A percentile compares a stretch with the other conserved stretches of the same genome.
Evolutionary conservation across 2,329 filamentous ascomycete genomes (phyloP).

Genomic region (Arthroderma uncinatum): DNA sequence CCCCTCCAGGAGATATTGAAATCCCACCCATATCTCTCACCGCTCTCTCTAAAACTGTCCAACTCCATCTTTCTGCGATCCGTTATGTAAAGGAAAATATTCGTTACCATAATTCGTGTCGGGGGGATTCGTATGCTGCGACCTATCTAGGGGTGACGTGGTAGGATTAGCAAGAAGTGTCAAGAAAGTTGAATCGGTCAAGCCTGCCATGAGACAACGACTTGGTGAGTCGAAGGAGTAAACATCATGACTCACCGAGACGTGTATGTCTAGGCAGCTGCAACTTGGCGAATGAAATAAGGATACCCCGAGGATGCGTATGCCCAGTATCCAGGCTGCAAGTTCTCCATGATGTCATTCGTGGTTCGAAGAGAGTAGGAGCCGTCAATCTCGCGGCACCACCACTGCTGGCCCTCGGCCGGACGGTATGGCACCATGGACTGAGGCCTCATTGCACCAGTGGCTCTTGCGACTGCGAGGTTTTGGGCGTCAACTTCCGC

Average conservation of each 20-base stretch:
- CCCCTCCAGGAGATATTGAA: neutral
- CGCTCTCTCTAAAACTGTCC: neutral
- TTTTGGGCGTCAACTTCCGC: conserved; percentile 24
- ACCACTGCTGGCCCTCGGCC: conserved; percentile 23
- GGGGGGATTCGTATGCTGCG: neutral
- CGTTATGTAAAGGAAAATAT: neutral
- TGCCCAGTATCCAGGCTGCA: conserved; percentile 23
- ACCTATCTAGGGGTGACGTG: neutral
- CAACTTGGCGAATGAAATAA: conserved; percentile 11
- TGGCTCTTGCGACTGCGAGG: conserved; percentile 18
- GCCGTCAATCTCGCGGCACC: conserved; percentile 27
- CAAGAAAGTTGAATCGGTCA: neutral
- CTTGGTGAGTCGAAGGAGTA: neutral
- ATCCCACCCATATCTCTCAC: neutral
- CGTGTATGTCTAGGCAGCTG: neutral
- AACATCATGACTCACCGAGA: neutral
- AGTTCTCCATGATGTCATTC: conserved; percentile 21
- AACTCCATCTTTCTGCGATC: neutral
- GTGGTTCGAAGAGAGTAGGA: conserved; percentile 25
- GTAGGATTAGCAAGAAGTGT: neutral
- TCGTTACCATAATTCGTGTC: neutral
- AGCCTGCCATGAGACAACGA: neutral
- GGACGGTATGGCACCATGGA: conserved; percentile 25
- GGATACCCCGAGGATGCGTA: conserved; percentile 9
- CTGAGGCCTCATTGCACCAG: conserved; percentile 17